A percentile compares a stretch with the other conserved stretches of the same genome.
phyloP scores from a whole-genome alignment of 1,284 basidiomycete species.

The Ustilago sp. region DNA sequence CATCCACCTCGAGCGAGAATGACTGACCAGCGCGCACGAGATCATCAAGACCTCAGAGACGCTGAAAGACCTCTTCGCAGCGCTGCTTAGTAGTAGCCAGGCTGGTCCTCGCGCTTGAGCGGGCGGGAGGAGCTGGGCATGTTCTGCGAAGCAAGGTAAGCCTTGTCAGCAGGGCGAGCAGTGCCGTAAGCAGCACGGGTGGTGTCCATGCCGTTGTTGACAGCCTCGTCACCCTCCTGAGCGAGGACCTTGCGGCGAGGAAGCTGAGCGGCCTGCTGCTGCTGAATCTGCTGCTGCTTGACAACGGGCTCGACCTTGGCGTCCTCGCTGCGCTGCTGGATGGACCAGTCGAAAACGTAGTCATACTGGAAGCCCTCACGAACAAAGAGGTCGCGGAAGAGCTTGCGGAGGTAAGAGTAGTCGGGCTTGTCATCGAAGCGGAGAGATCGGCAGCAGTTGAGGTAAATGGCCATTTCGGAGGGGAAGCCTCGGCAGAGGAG shows the following conservation, averaged over 20 bases:
- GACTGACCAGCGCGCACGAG: slow-evolving; percentile 5
- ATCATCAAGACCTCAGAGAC: slow-evolving; percentile 4
- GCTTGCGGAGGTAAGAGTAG: slow-evolving; percentile 70
- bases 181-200: slow-evolving; percentile 54
- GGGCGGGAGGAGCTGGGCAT: slow-evolving; percentile 45
- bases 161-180: slow-evolving; percentile 49
- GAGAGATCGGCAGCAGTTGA: slow-evolving; percentile 70
- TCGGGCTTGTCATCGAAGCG: slow-evolving; percentile 70
- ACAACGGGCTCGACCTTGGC: slow-evolving; percentile 50
- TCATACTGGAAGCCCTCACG: slow-evolving; percentile 70
- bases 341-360: slow-evolving; percentile 70
- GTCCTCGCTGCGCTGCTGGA: slow-evolving; percentile 67
- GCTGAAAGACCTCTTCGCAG: slow-evolving; percentile 6
- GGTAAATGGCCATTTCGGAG: slow-evolving; percentile 70
- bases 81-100: slow-evolving; percentile 47
- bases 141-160: slow-evolving; percentile 51
- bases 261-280: slow-evolving; percentile 59
- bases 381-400: slow-evolving; percentile 70
- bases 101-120: slow-evolving; percentile 54
- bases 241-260: slow-evolving; percentile 68
- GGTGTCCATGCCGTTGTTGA: slow-evolving; percentile 56
- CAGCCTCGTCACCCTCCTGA: slow-evolving; percentile 53
- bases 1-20: background rate
- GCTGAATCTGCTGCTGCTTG: slow-evolving; percentile 51
- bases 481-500: slow-evolving; percentile 70